Evolutionary conservation across 225 moss, liverwort and hornwort species (phyloP).

Genomic region (Marchantia polymorpha): DNA sequence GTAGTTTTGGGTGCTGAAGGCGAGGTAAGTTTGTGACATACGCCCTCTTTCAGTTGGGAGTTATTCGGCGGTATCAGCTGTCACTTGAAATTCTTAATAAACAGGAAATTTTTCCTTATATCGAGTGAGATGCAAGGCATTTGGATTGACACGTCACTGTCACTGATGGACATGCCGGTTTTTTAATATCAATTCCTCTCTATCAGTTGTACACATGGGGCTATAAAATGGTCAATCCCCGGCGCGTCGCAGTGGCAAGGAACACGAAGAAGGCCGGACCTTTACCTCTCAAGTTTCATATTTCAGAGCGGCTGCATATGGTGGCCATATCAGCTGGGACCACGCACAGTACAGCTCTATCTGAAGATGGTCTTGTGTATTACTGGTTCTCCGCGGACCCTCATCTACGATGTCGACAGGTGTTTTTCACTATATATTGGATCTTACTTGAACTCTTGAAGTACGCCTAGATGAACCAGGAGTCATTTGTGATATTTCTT

Average conservation of each 20-base stretch:
- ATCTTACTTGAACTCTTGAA: too few relatives aligned
- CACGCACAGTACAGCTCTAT: conserved; percentile 77
- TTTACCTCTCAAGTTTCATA: conserved; percentile 70
- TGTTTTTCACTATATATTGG: conserved; percentile 17
- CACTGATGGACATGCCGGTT: too few relatives aligned
- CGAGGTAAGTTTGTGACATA: conserved; percentile 53
- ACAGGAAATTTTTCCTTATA: too few relatives aligned
- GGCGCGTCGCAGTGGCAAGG: conserved; percentile 65
- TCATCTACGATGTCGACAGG: conserved; percentile 68
- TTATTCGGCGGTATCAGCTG: too few relatives aligned
- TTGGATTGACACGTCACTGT: too few relatives aligned
- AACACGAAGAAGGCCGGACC: conserved; percentile 69
- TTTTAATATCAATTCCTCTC: neutral
- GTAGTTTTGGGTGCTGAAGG: conserved; percentile 86
- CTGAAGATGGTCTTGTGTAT: conserved; percentile 77
- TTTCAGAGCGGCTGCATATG: conserved; percentile 64
- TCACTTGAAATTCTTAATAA: too few relatives aligned
- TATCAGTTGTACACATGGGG: conserved; percentile 93
- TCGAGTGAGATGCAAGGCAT: too few relatives aligned
- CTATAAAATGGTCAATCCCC: conserved; percentile 96
- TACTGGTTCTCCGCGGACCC: conserved; percentile 88
- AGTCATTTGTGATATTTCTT: neutral
- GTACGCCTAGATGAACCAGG: too few relatives aligned
- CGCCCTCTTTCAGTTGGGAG: neutral
- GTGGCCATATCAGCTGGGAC: conserved; percentile 88